These are phyloP conservation scores for Trypanosoma congolense DNA, from an alignment of 208 protist species.

Conservation along the genomic window DNA sequence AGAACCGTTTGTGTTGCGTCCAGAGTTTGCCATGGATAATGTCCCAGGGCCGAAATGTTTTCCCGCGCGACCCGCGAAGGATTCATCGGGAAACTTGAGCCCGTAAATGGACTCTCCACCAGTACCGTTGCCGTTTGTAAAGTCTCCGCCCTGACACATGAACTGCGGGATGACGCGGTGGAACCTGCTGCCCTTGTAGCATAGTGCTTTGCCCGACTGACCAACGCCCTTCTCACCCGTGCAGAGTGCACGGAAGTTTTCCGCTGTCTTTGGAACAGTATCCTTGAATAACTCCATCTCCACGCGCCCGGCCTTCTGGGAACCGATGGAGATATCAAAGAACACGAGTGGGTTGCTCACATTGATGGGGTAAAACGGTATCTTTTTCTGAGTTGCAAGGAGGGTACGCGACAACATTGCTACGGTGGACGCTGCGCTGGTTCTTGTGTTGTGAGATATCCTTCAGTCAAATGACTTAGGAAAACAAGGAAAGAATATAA, in stretches of 20 bases:
- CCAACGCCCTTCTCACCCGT: conserved; percentile 89
- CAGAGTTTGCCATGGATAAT: conserved; percentile 77
- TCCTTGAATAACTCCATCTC: conserved; percentile 91
- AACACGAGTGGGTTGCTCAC: conserved; percentile 76
- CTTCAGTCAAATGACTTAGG: neutral
- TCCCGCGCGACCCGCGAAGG: conserved; percentile 75
- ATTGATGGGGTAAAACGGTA: conserved; percentile 79
- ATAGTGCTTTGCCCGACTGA: conserved; percentile 86
- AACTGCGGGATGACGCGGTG: conserved; percentile 95
- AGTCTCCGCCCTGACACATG: conserved; percentile 95
- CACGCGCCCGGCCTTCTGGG: conserved; percentile 74
- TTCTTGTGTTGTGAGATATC: neutral
- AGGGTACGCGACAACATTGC: conserved; percentile 42
- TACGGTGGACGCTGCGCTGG: neutral
- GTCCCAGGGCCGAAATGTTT: conserved; percentile 71
- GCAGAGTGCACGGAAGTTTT: conserved; percentile 93
- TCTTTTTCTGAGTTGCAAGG: conserved; percentile 43
- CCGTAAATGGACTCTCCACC: conserved; percentile 93
- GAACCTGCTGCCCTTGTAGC: conserved; percentile 94
- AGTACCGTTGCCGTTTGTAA: conserved; percentile 89
- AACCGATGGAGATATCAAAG: conserved; percentile 92
- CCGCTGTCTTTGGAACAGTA: conserved; percentile 89
- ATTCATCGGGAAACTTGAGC: conserved; percentile 90
- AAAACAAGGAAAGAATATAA: neutral
- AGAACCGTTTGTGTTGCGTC: conserved; percentile 73